Conservation (phyloP, 306 rosid genomes). For the Benincasa hispida region DNA sequence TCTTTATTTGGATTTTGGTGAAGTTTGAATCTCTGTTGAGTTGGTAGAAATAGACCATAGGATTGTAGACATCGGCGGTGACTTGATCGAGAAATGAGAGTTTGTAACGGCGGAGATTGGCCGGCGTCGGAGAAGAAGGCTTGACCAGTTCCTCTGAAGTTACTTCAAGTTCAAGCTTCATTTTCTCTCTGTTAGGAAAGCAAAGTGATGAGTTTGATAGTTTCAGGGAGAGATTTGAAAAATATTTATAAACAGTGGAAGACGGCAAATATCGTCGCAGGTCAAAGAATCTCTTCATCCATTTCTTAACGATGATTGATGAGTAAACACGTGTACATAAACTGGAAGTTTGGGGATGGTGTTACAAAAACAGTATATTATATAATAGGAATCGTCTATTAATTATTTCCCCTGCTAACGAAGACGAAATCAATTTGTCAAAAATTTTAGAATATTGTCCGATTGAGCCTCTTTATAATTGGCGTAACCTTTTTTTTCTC, state of each 20-base stretch:
- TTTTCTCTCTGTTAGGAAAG: background rate
- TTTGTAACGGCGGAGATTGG: conserved; percentile 10
- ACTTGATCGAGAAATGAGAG: conserved; percentile 20
- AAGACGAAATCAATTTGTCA: no score
- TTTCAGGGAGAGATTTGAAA: background rate
- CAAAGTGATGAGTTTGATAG: background rate
- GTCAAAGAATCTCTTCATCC: background rate
- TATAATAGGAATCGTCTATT: no score
- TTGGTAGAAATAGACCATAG: conserved; percentile 6
- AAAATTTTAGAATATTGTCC: no score
- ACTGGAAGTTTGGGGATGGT: no score
- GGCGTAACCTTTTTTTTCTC: no score
- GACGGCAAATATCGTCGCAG: background rate
- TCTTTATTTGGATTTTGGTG: background rate
- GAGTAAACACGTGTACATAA: no score
- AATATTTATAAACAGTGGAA: background rate
- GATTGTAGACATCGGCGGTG: conserved; percentile 9
- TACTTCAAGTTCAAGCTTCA: conserved; percentile 12
- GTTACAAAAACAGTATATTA: no score
- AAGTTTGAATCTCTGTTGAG: background rate
- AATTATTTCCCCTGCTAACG: no score
- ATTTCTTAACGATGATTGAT: no score
- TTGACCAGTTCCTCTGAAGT: conserved; percentile 6
- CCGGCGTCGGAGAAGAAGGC: conserved; percentile 24
- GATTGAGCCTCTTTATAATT: no score